A percentile compares a stretch with the other conserved stretches of the same genome.
phyloP scores from a whole-genome alignment of 352 stramenopile species.

The Peronospora farinosa region DNA sequence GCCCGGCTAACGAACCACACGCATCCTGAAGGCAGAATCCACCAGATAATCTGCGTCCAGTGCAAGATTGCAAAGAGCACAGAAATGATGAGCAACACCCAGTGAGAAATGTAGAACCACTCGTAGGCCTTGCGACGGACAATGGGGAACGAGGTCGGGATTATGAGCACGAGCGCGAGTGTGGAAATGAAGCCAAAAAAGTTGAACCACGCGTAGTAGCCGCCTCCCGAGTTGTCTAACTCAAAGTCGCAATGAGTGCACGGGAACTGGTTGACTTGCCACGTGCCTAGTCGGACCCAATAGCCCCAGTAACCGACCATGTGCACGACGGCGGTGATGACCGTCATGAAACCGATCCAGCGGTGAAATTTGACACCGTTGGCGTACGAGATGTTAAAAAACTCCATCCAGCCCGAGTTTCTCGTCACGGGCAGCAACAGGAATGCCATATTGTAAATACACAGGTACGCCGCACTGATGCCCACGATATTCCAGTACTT shows the following conservation, averaged over 20 bases:
- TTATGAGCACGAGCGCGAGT: constrained; percentile 47
- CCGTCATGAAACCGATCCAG: constrained; percentile 54
- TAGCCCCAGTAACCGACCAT: constrained; percentile 45
- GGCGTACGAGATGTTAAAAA: constrained; percentile 54
- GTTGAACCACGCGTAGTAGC: constrained; percentile 63
- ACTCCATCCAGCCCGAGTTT: constrained; percentile 63
- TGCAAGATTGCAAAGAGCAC: constrained; percentile 53
- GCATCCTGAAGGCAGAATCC: constrained; percentile 42
- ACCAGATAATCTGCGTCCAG: constrained; percentile 54
- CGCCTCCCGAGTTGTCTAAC: constrained; percentile 31
- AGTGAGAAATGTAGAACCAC: constrained; percentile 58
- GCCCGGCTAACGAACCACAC: constrained; percentile 52
- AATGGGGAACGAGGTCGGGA: constrained; percentile 46
- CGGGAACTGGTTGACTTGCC: constrained; percentile 38
- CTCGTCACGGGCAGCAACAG: constrained; percentile 51
- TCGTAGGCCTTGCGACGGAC: constrained; percentile 50
- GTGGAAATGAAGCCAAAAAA: constrained; percentile 45
- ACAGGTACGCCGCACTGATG: constrained; percentile 44
- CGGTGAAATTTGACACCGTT: constrained; percentile 57
- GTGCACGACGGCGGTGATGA: constrained; percentile 44
- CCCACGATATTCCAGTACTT: constrained; percentile 56
- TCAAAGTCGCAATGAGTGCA: constrained; percentile 48
- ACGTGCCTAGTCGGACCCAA: constrained; percentile 38
- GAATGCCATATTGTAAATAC: constrained; percentile 74
- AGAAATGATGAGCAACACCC: constrained; percentile 46